Percentiles rank a stretch among this genome's conserved stretches.
phyloP scores from a whole-genome alignment of 2,329 filamentous ascomycete genomes.

The Scopulariopsis brevicaulis region DNA sequence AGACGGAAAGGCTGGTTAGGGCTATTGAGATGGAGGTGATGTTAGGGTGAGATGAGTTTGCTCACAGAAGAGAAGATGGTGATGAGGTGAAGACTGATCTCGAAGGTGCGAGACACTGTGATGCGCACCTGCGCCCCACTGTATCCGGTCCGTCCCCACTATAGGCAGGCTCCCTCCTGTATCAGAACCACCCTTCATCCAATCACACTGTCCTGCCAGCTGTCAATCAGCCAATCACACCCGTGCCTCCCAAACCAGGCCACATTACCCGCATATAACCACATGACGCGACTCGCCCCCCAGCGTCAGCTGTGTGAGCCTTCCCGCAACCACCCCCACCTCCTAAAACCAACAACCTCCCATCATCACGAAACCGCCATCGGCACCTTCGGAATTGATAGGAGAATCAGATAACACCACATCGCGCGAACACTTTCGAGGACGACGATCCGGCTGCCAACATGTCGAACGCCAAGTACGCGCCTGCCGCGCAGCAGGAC shows the following conservation, averaged over 20 bases:
- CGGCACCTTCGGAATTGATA: background rate
- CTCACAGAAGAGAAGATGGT: no score
- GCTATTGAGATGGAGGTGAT: background rate
- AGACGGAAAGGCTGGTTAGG: background rate
- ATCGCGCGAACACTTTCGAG: background rate
- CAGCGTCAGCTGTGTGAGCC: background rate
- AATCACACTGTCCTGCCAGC: background rate
- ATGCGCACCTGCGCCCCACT: no score
- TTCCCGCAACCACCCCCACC: background rate
- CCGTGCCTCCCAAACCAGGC: background rate
- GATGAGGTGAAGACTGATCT: no score
- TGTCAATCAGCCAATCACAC: background rate
- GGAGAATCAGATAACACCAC: background rate
- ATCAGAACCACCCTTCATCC: no score
- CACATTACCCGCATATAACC: background rate
- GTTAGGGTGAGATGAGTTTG: no score
- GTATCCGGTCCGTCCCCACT: no score
- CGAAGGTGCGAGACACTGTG: no score
- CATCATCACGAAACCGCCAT: background rate
- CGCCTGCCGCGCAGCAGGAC: constrained; percentile 73
- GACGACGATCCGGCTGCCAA: no score
- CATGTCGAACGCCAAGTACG: constrained; percentile 77
- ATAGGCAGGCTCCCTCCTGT: no score
- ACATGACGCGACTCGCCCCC: background rate
- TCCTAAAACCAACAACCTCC: background rate